These are phyloP conservation scores for Globisporangium echinulatum DNA, from an alignment of 352 stramenopile species.

Conservation along the genomic window DNA sequence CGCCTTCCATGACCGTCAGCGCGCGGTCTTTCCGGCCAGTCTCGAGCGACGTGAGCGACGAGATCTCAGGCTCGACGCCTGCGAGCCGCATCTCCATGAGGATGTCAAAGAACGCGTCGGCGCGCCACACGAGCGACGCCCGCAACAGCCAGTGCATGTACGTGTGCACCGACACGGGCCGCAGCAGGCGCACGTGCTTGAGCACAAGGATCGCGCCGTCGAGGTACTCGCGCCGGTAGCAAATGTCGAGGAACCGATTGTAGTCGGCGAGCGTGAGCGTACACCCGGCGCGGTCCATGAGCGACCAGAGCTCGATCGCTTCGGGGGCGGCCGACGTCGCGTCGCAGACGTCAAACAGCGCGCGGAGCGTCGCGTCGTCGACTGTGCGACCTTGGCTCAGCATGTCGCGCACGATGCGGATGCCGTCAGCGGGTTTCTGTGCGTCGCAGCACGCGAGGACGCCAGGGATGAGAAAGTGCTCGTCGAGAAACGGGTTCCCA, in stretches of 20 bases:
- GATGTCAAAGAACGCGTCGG: conserved; percentile 81
- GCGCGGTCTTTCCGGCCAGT: conserved; percentile 76
- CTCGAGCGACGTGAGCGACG: conserved; percentile 80
- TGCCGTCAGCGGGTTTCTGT: conserved; percentile 63
- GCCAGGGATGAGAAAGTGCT: conserved; percentile 73
- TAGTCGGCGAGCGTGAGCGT: conserved; percentile 49
- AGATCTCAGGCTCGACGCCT: conserved; percentile 73
- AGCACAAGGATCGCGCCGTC: conserved; percentile 74
- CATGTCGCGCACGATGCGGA: conserved; percentile 79
- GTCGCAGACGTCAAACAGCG: conserved; percentile 67
- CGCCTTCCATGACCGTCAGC: conserved; percentile 84
- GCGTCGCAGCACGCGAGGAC: conserved; percentile 76
- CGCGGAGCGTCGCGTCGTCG: conserved; percentile 61
- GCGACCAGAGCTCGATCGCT: conserved; percentile 57
- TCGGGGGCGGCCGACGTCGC: conserved; percentile 55
- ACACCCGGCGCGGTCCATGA: conserved; percentile 63
- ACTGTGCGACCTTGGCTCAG: conserved; percentile 81
- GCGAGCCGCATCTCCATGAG: conserved; percentile 84
- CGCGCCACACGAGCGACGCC: conserved; percentile 70
- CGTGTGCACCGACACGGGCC: conserved; percentile 54
- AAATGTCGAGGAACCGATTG: conserved; percentile 72
- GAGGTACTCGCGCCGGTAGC: conserved; percentile 68
- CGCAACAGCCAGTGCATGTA: conserved; percentile 85
- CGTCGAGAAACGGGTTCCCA: conserved; percentile 76
- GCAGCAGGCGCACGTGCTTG: conserved; percentile 65